These are phyloP conservation scores for Coprinellus aureogranulatus DNA, from an alignment of 768 basidiomycete genomes.

Conservation along the genomic window DNA sequence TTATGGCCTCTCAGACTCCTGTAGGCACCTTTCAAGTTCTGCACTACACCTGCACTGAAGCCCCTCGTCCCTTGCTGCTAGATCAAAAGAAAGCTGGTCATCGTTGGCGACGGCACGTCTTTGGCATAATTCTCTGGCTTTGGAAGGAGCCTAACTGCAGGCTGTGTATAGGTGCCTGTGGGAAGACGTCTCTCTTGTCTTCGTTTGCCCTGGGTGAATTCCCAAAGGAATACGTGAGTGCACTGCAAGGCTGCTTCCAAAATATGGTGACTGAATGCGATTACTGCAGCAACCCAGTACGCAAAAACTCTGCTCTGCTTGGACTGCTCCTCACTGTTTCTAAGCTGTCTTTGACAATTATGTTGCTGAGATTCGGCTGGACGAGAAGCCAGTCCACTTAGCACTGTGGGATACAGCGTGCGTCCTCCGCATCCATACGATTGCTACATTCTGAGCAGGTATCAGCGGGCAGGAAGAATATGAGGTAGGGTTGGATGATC, in stretches of 20 bases:
- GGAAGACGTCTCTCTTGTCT: conserved; percentile 89
- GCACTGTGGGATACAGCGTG: conserved; percentile 99
- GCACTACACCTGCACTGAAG: background rate
- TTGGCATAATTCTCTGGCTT: conserved; percentile 11
- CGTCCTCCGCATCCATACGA: conserved; percentile 32
- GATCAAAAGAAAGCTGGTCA: conserved; percentile 94
- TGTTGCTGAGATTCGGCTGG: conserved; percentile 95
- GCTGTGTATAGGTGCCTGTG: conserved; percentile 72
- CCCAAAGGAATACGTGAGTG: conserved; percentile 89
- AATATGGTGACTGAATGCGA: conserved; percentile 10
- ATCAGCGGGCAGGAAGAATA: conserved; percentile 96
- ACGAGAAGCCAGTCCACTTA: conserved; percentile 95
- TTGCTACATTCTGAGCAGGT: conserved; percentile 12
- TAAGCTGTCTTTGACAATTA: conserved; percentile 97
- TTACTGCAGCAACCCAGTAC: conserved; percentile 56
- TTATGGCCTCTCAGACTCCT: conserved; percentile 55
- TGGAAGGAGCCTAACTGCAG: conserved; percentile 20
- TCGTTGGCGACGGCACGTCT: conserved; percentile 89
- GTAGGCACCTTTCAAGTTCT: conserved; percentile 36
- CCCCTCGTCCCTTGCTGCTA: conserved; percentile 28
- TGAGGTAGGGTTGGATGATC: conserved; percentile 57
- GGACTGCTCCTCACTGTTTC: conserved; percentile 15
- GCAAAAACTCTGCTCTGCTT: conserved; percentile 19
- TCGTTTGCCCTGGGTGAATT: conserved; percentile 94
- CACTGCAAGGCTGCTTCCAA: conserved; percentile 9